Evolutionary conservation across 2,329 filamentous ascomycete species (phyloP).

Genomic region (Ceratocystis smalleyi): DNA sequence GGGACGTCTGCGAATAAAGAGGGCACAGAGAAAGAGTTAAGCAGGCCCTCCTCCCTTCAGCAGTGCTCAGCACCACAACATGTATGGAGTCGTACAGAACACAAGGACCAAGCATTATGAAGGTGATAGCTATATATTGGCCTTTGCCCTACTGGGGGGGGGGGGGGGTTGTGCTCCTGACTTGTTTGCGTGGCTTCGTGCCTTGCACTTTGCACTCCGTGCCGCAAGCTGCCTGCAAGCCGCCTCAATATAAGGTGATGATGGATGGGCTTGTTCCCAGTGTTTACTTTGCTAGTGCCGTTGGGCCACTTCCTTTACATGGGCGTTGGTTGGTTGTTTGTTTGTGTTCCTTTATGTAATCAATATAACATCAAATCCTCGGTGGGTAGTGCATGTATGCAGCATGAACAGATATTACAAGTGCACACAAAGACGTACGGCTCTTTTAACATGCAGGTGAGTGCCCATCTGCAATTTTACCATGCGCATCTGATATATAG

Average conservation of each 20-base stretch:
- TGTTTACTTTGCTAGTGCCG: neutral
- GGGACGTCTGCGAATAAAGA: neutral
- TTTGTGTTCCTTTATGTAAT: neutral
- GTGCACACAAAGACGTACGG: too few species aligned
- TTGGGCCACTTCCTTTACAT: too few species aligned
- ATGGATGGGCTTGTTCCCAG: neutral
- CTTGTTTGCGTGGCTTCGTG: neutral
- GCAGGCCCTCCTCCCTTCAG: neutral
- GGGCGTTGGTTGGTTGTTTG: neutral
- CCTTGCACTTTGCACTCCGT: neutral
- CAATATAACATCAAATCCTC: too few species aligned
- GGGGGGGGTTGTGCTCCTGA: neutral
- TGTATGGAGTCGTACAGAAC: neutral
- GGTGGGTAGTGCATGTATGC: too few species aligned
- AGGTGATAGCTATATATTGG: neutral
- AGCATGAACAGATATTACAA: too few species aligned
- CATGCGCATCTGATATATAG: neutral
- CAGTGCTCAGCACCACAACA: neutral
- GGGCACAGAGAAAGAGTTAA: neutral
- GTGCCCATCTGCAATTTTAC: neutral
- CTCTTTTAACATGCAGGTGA: neutral
- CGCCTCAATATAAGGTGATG: too few species aligned
- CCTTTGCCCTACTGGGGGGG: neutral
- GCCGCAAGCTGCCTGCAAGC: too few species aligned
- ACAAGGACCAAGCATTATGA: neutral